phyloP scores from a whole-genome alignment of 1,284 basidiomycete species.

The Ganoderma sinense region DNA sequence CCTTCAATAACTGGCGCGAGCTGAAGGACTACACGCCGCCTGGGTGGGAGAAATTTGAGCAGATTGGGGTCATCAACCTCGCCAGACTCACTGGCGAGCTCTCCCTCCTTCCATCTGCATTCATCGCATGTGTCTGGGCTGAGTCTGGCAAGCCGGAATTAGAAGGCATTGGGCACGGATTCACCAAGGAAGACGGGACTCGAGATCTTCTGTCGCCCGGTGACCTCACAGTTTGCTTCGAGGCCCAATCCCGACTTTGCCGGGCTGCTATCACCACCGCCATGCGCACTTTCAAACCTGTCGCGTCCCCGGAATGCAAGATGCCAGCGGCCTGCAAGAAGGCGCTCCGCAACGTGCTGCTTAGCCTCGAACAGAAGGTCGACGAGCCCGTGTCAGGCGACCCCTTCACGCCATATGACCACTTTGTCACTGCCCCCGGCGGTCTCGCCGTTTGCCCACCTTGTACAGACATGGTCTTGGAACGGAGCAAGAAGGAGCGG shows the following conservation, averaged over 20 bases:
- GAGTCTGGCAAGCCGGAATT: neutral
- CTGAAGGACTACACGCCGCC: neutral
- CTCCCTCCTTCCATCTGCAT: conserved; percentile 2
- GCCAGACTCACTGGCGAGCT: neutral
- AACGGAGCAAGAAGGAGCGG: neutral
- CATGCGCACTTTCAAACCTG: neutral
- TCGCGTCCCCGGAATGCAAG: neutral
- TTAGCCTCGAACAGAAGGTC: neutral
- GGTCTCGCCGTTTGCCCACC: neutral
- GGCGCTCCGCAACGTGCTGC: neutral
- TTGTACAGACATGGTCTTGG: neutral
- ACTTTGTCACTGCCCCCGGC: no score
- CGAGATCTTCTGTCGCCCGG: neutral
- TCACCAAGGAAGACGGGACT: neutral
- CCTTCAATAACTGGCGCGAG: neutral
- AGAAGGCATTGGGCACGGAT: neutral
- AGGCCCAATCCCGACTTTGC: neutral
- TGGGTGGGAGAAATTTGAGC: neutral
- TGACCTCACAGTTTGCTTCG: neutral
- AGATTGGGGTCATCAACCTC: conserved; percentile 8
- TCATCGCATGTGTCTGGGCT: neutral
- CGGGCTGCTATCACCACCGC: neutral
- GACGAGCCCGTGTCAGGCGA: neutral
- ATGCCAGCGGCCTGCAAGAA: neutral
- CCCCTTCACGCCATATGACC: neutral